A percentile compares a stretch with the other conserved stretches of the same genome.
These are phyloP conservation scores for Pseudocohnilembus persalinus DNA, from an alignment of 169 alveolate species.

Conservation along the genomic window DNA sequence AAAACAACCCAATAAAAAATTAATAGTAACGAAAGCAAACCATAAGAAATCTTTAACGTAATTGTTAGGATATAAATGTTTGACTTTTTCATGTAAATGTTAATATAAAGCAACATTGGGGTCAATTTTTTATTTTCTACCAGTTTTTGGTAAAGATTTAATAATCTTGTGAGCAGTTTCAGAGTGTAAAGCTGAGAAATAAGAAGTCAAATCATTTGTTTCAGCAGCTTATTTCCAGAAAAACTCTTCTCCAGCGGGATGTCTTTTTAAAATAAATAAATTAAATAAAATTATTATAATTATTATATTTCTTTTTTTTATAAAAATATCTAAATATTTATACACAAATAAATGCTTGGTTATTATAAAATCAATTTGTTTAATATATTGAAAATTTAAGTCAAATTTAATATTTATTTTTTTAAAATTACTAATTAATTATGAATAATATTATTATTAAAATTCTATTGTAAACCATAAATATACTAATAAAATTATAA, in stretches of 20 bases:
- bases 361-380: too few species aligned
- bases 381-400: too few species aligned
- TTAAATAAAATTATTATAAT: too few species aligned
- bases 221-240: slow-evolving; percentile 36
- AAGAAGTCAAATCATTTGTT: slow-evolving; percentile 35
- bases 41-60: slow-evolving; percentile 21
- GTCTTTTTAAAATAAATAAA: neutral
- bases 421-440: too few species aligned
- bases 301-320: too few species aligned
- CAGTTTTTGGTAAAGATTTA: slow-evolving; percentile 24
- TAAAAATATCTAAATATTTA: too few species aligned
- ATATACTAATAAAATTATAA: too few species aligned
- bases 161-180: slow-evolving; percentile 37
- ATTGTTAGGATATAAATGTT: slow-evolving; percentile 32
- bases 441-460: too few species aligned
- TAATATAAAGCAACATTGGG: slow-evolving; percentile 10
- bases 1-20: slow-evolving; percentile 24
- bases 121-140: slow-evolving; percentile 12
- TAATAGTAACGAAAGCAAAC: slow-evolving; percentile 14
- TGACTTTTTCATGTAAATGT: slow-evolving; percentile 26
- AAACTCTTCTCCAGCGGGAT: slow-evolving; percentile 42
- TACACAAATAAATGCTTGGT: too few species aligned
- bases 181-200: slow-evolving; percentile 32
- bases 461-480: too few species aligned
- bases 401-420: too few species aligned